A percentile compares a stretch with the other conserved stretches of the same genome.
These are phyloP conservation scores for Graphium sp. DNA, from an alignment of 2,329 filamentous ascomycete genomes.

Conservation along the genomic window DNA sequence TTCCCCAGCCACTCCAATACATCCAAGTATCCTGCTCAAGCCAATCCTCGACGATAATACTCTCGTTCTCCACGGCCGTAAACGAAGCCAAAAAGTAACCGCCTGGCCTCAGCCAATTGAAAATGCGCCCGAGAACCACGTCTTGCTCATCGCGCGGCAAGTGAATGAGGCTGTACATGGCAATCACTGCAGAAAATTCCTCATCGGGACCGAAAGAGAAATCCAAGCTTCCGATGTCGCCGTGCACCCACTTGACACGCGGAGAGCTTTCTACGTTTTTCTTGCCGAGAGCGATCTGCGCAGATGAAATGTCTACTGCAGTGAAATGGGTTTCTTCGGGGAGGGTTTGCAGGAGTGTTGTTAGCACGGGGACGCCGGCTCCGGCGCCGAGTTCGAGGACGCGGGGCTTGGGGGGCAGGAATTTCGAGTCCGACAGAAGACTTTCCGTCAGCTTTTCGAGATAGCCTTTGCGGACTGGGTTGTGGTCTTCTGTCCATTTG, in stretches of 20 bases:
- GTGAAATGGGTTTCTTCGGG: slow-evolving; percentile 9
- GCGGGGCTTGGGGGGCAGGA: background rate
- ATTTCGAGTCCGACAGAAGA: slow-evolving; percentile 7
- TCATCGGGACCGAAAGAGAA: slow-evolving; percentile 20
- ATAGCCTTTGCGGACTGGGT: slow-evolving; percentile 14
- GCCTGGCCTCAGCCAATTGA: slow-evolving; percentile 30
- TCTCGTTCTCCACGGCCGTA: slow-evolving; percentile 11
- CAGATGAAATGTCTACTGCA: slow-evolving; percentile 23
- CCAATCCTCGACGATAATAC: slow-evolving; percentile 16
- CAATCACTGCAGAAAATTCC: slow-evolving; percentile 29
- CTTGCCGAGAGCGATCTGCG: slow-evolving; percentile 16
- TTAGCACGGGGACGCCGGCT: slow-evolving; percentile 17
- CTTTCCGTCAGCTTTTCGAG: slow-evolving; percentile 14
- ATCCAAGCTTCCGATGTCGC: slow-evolving; percentile 20
- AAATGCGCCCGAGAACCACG: slow-evolving; percentile 23
- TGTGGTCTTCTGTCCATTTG: slow-evolving; percentile 17
- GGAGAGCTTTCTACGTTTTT: slow-evolving; percentile 9
- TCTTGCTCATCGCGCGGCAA: slow-evolving; percentile 32
- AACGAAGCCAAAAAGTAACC: slow-evolving; percentile 33
- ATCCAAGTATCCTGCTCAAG: slow-evolving; percentile 22
- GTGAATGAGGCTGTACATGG: slow-evolving; percentile 37
- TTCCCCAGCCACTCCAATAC: slow-evolving; percentile 23
- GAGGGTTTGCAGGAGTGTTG: slow-evolving; percentile 13
- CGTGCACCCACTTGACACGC: slow-evolving; percentile 11
- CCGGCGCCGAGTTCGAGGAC: slow-evolving; percentile 24